phyloP scores from a whole-genome alignment of 148 eudicot species.

The Pouteria glomerata region DNA sequence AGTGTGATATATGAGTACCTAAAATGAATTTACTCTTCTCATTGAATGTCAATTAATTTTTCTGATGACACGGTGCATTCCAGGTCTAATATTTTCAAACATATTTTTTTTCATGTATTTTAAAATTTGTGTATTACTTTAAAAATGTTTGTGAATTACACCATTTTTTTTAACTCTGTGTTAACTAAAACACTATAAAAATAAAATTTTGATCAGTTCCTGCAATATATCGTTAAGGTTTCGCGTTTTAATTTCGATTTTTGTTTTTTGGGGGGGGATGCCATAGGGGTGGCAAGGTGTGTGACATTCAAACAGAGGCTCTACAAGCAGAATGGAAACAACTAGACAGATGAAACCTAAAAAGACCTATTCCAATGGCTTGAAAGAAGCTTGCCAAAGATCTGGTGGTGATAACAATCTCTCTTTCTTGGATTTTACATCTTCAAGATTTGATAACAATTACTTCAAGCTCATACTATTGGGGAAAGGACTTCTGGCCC shows the following conservation, averaged over 20 bases:
- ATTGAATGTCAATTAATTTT: too few species aligned
- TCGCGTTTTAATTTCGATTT: neutral
- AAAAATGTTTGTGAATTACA: too few species aligned
- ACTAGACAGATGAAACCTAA: constrained; percentile 55
- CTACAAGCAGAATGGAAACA: constrained; percentile 67
- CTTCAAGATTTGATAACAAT: constrained; percentile 75
- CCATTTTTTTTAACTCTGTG: too few species aligned
- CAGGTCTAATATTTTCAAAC: too few species aligned
- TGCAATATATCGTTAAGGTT: neutral
- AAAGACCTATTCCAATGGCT: constrained; percentile 47
- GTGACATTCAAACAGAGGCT: constrained; percentile 68
- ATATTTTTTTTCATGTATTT: too few species aligned
- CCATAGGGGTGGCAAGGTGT: constrained; percentile 82
- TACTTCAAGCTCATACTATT: constrained; percentile 71
- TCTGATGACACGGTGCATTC: too few species aligned
- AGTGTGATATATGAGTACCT: too few species aligned
- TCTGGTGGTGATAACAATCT: constrained; percentile 67
- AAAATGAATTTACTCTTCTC: too few species aligned
- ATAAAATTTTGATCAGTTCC: too few species aligned
- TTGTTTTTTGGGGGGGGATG: constrained; percentile 60
- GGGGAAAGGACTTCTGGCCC: constrained; percentile 72
- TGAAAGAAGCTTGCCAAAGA: constrained; percentile 61
- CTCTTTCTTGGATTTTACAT: constrained; percentile 63
- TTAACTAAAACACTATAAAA: too few species aligned
- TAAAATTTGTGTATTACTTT: too few species aligned